Conservation (phyloP, 306 rosid species). For the Begonia loranthoides region DNA sequence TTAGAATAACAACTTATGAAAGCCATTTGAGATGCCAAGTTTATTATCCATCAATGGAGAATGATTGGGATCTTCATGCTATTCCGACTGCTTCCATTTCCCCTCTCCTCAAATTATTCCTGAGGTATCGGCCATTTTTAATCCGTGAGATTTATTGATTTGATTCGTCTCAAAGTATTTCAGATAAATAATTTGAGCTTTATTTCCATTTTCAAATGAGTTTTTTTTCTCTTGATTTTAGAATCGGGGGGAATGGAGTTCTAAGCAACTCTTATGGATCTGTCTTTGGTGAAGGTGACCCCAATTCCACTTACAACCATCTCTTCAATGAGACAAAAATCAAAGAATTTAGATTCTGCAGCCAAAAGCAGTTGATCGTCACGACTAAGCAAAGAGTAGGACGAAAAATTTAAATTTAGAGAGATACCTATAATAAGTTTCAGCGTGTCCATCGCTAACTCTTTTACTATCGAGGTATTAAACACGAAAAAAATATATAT, state of each 20-base stretch:
- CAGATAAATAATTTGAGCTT: not conserved
- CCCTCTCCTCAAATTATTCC: conserved; percentile 46
- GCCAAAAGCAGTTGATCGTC: conserved; percentile 27
- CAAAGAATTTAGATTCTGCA: conserved; percentile 43
- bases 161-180: conserved; percentile 11
- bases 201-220: not conserved
- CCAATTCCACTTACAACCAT: conserved; percentile 26
- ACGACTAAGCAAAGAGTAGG: too few relatives aligned
- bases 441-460: too few relatives aligned
- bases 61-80: conserved; percentile 95
- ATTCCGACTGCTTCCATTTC: conserved; percentile 54
- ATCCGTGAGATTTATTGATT: not conserved
- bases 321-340: conserved; percentile 32
- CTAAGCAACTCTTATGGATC: conserved; percentile 68
- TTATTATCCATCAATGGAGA: conserved; percentile 89
- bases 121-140: conserved; percentile 21
- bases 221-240: too few relatives aligned
- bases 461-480: too few relatives aligned
- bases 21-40: conserved; percentile 93
- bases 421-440: too few relatives aligned
- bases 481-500: too few relatives aligned
- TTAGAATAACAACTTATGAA: conserved; percentile 67
- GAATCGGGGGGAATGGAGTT: conserved; percentile 25
- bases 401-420: too few relatives aligned
- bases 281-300: conserved; percentile 49